Evolutionary conservation across 164 flowering plant species (phyloP).

Genomic region (Akebia trifoliata): DNA sequence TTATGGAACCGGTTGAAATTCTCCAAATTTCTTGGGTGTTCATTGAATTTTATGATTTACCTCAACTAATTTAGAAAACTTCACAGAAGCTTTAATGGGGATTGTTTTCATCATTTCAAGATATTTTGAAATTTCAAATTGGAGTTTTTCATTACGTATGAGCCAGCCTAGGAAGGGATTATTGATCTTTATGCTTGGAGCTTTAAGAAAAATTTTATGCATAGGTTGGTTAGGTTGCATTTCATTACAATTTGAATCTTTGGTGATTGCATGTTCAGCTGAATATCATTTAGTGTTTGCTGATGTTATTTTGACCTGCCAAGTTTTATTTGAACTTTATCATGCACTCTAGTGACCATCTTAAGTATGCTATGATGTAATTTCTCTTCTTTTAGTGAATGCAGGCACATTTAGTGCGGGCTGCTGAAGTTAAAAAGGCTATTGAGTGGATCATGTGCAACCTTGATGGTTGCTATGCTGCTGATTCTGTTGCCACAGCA

Average conservation of each 20-base stretch:
- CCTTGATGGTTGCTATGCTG: slow-evolving; percentile 80
- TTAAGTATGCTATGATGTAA: slow-evolving; percentile 49
- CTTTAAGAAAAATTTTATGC: background rate
- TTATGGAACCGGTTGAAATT: no score
- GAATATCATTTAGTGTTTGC: background rate
- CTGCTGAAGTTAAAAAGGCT: slow-evolving; percentile 93
- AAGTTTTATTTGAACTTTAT: background rate
- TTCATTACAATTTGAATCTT: background rate
- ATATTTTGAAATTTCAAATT: background rate
- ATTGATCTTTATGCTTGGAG: background rate
- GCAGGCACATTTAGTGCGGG: slow-evolving; percentile 93
- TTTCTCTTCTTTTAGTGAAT: slow-evolving; percentile 75
- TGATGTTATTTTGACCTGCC: background rate
- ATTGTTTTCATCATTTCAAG: background rate
- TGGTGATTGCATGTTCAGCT: background rate
- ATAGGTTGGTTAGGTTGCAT: background rate
- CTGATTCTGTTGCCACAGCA: slow-evolving; percentile 79
- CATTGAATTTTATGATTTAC: no score
- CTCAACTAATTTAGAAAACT: no score
- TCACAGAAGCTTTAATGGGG: background rate
- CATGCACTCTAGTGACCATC: background rate
- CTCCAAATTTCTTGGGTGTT: no score
- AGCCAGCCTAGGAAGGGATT: background rate
- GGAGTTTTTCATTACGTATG: background rate
- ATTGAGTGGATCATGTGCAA: slow-evolving; percentile 95